Percentiles rank a stretch among this genome's conserved stretches.
These are phyloP conservation scores for Hirsutella minnesotensis DNA, from an alignment of 2,329 filamentous ascomycete genomes.

Conservation along the genomic window DNA sequence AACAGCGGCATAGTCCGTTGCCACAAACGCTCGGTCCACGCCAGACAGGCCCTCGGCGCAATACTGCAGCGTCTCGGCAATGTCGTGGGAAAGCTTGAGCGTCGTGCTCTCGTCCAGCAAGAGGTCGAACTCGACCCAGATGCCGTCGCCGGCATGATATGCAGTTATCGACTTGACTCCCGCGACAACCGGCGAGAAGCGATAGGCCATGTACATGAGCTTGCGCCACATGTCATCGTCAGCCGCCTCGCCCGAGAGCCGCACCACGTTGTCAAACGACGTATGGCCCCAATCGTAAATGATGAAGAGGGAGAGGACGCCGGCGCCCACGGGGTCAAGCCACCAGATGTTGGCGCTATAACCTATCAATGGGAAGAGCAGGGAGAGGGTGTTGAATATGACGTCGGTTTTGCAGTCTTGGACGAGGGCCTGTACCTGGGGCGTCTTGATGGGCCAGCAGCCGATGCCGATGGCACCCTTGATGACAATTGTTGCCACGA, in stretches of 20 bases:
- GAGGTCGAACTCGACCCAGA: conserved; percentile 22
- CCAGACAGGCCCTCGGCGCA: conserved; percentile 18
- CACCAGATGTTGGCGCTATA: conserved; percentile 49
- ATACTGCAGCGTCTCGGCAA: conserved; percentile 22
- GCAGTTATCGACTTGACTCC: conserved; percentile 22
- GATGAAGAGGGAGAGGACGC: conserved; percentile 52
- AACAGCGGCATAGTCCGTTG: conserved; percentile 20
- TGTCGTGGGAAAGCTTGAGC: conserved; percentile 18
- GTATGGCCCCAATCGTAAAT: conserved; percentile 58
- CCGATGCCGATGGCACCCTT: conserved; percentile 75
- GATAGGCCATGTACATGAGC: conserved; percentile 19
- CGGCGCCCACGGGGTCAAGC: conserved; percentile 51
- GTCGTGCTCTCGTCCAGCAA: conserved; percentile 18
- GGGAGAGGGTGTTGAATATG: conserved; percentile 77
- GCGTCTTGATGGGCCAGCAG: conserved; percentile 72
- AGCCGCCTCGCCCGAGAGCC: conserved; percentile 19
- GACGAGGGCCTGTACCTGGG: conserved; percentile 61
- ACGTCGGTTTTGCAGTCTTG: conserved; percentile 51
- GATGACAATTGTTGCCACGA: conserved; percentile 64
- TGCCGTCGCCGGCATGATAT: conserved; percentile 20
- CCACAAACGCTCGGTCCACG: conserved; percentile 21
- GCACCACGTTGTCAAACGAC: conserved; percentile 17
- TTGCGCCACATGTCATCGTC: conserved; percentile 17
- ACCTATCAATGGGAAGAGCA: conserved; percentile 69
- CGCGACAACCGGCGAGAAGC: conserved; percentile 18